Evolutionary conservation across 208 protist species (phyloP).

Genomic region (Leptomonas seymouri): DNA sequence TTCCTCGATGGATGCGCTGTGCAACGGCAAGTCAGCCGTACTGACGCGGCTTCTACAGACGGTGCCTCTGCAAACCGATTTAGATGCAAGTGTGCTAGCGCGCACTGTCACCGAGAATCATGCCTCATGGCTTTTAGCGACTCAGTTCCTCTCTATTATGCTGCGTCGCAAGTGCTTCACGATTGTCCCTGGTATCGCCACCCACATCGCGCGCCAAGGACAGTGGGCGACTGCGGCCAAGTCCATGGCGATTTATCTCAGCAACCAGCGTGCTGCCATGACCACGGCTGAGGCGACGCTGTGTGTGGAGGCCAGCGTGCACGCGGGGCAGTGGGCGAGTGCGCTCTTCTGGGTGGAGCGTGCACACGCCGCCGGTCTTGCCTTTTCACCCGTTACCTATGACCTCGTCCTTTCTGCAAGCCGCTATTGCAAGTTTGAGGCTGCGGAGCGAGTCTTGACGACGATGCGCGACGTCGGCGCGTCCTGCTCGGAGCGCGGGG

Average conservation of each 20-base stretch:
- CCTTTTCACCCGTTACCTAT: slow-evolving; percentile 43
- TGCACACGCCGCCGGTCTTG: slow-evolving; percentile 41
- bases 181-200: slow-evolving; percentile 51
- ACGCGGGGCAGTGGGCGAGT: slow-evolving; percentile 66
- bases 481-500: slow-evolving; percentile 43
- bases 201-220: slow-evolving; percentile 47
- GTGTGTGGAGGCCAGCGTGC: slow-evolving; percentile 67
- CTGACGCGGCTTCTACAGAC: slow-evolving; percentile 21
- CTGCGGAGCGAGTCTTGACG: slow-evolving; percentile 48
- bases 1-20: slow-evolving; percentile 10
- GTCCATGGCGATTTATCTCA: slow-evolving; percentile 72
- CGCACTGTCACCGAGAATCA: slow-evolving; percentile 67
- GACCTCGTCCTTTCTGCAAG: slow-evolving; percentile 53
- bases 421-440: slow-evolving; percentile 46
- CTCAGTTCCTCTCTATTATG: slow-evolving; percentile 67
- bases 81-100: slow-evolving; percentile 59
- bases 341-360: slow-evolving; percentile 87
- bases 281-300: slow-evolving; percentile 44
- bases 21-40: background rate
- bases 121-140: slow-evolving; percentile 53
- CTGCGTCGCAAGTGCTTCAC: slow-evolving; percentile 52
- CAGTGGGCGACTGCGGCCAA: slow-evolving; percentile 51
- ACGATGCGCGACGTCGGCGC: slow-evolving; percentile 63
- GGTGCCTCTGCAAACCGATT: slow-evolving; percentile 32
- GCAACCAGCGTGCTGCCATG: slow-evolving; percentile 51